These are phyloP conservation scores for Fomes fomentarius DNA, from an alignment of 1,284 basidiomycete genomes.

Conservation along the genomic window DNA sequence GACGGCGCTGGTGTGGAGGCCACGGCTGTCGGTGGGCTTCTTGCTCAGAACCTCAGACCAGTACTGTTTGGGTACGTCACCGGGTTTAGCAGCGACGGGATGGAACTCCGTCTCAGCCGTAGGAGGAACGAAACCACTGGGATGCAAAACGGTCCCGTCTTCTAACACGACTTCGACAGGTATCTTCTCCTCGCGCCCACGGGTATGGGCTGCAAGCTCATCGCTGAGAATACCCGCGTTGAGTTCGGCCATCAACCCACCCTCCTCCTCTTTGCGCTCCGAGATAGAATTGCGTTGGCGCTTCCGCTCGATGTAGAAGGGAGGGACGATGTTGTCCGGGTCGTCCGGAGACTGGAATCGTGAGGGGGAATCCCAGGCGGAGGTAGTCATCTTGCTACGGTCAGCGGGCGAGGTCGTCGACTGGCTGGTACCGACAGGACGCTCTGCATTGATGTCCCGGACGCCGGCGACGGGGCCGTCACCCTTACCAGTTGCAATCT, in stretches of 20 bases:
- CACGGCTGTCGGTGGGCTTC: constrained; percentile 19
- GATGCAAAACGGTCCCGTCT: constrained; percentile 36
- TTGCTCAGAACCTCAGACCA: constrained; percentile 25
- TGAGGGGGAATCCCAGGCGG: constrained; percentile 30
- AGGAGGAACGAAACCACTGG: constrained; percentile 38
- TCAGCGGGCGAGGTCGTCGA: constrained; percentile 1
- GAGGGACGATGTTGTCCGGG: constrained; percentile 35
- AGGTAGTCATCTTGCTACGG: constrained; percentile 20
- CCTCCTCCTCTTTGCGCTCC: constrained; percentile 37
- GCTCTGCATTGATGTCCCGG: constrained; percentile 9
- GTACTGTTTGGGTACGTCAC: constrained; percentile 21
- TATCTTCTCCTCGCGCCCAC: constrained; percentile 36
- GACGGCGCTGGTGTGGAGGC: constrained; percentile 29
- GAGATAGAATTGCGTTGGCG: constrained; percentile 35
- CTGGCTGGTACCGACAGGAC: background rate
- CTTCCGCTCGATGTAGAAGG: constrained; percentile 38
- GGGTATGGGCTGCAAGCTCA: constrained; percentile 36
- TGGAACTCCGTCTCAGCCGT: constrained; percentile 37
- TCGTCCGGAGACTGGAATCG: constrained; percentile 25
- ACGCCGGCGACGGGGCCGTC: constrained; percentile 16
- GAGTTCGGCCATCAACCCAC: constrained; percentile 38
- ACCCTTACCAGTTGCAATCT: constrained; percentile 7
- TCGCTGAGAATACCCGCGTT: constrained; percentile 37
- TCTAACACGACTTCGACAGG: constrained; percentile 34
- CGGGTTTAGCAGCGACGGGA: constrained; percentile 30